Conservation (phyloP, 2,329 filamentous ascomycete species). For the Lachnellula arida region DNA sequence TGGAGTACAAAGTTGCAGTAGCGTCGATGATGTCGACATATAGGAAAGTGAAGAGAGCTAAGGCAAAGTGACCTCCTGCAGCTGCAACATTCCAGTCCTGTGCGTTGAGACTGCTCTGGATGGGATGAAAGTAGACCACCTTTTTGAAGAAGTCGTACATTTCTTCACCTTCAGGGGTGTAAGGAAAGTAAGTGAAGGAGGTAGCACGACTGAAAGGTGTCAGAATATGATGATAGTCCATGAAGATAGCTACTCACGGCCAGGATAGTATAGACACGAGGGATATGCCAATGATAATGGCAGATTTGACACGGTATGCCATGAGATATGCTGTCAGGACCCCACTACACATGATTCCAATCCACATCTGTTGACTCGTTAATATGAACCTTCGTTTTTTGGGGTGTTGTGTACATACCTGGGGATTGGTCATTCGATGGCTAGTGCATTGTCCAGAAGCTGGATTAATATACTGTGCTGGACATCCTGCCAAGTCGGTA, state of each 20-base stretch:
- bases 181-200: slow-evolving; percentile 67
- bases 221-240: neutral
- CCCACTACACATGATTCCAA: slow-evolving; percentile 77
- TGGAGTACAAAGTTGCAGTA: slow-evolving; percentile 74
- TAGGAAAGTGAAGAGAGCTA: slow-evolving; percentile 72
- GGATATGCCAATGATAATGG: slow-evolving; percentile 68
- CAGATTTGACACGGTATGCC: slow-evolving; percentile 71
- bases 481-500: slow-evolving; percentile 72
- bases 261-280: slow-evolving; percentile 70
- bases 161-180: slow-evolving; percentile 57
- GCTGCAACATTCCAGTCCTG: slow-evolving; percentile 59
- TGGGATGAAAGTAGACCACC: slow-evolving; percentile 67
- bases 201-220: slow-evolving; percentile 51
- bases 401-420: slow-evolving; percentile 39
- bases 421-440: slow-evolving; percentile 72
- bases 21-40: slow-evolving; percentile 78
- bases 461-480: slow-evolving; percentile 46
- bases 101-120: slow-evolving; percentile 55
- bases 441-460: slow-evolving; percentile 47
- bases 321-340: slow-evolving; percentile 76
- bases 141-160: slow-evolving; percentile 70
- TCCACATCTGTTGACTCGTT: slow-evolving; percentile 59
- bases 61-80: slow-evolving; percentile 55
- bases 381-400: neutral
- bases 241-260: slow-evolving; percentile 48